Evolutionary conservation across 108 stramenopile species (phyloP).

Genomic region (Chaetoceros muelleri): DNA sequence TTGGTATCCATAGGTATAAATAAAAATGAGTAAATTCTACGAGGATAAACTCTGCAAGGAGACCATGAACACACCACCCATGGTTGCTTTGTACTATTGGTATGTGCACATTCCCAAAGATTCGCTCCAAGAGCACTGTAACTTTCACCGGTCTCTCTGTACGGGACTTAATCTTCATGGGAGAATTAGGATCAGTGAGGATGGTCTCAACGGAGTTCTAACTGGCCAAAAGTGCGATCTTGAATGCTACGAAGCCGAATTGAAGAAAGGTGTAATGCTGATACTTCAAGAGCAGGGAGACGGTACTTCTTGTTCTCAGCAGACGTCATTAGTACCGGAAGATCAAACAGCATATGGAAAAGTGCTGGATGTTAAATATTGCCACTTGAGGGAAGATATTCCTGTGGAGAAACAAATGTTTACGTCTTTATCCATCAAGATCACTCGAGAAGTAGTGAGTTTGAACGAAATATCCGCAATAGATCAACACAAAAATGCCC

Average conservation of each 20-base stretch:
- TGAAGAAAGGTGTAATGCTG: slow-evolving; percentile 2
- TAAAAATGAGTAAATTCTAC: too few relatives aligned
- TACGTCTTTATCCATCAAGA: slow-evolving; percentile 37
- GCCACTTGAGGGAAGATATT: slow-evolving; percentile 48
- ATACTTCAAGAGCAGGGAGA: not conserved
- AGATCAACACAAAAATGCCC: slow-evolving; percentile 16
- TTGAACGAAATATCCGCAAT: slow-evolving; percentile 29
- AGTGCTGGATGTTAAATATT: slow-evolving; percentile 65
- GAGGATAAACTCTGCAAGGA: too few relatives aligned
- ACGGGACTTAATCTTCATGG: slow-evolving; percentile 32
- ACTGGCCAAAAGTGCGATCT: slow-evolving; percentile 29
- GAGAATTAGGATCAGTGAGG: slow-evolving; percentile 51
- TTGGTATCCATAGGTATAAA: too few relatives aligned
- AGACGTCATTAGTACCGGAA: slow-evolving; percentile 1
- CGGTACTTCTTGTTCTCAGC: not conserved
- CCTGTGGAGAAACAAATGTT: slow-evolving; percentile 51
- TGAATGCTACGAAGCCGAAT: slow-evolving; percentile 36
- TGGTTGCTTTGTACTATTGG: slow-evolving; percentile 59
- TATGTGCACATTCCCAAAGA: slow-evolving; percentile 27
- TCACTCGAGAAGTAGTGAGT: slow-evolving; percentile 60
- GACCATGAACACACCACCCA: too few relatives aligned
- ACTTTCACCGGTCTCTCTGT: slow-evolving; percentile 38
- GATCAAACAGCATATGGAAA: not conserved
- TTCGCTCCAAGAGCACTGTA: slow-evolving; percentile 22
- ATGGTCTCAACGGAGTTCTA: slow-evolving; percentile 80